phyloP scores from a whole-genome alignment of 306 rosid species.

The Hippophae tibetana region DNA sequence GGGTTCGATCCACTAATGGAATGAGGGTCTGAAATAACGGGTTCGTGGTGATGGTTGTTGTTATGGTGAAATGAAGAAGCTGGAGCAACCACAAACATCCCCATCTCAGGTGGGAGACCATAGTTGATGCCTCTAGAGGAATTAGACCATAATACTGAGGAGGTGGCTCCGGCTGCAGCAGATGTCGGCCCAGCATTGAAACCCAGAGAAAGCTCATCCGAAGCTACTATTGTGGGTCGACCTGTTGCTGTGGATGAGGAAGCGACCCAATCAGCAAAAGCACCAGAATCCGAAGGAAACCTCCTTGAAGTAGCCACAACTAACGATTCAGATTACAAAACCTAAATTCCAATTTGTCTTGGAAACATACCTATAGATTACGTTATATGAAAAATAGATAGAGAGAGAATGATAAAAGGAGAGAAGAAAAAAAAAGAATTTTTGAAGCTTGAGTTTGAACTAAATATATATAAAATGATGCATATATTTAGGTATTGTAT shows the following conservation, averaged over 20 bases:
- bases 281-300: conserved; percentile 84
- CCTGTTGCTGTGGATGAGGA: conserved; percentile 29
- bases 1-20: conserved; percentile 39
- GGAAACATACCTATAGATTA: too few relatives aligned
- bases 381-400: too few relatives aligned
- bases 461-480: neutral
- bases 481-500: conserved; percentile 31
- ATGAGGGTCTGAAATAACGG: conserved; percentile 34
- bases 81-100: conserved; percentile 71
- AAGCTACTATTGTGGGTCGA: conserved; percentile 11
- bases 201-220: conserved; percentile 78
- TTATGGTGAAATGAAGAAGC: conserved; percentile 43
- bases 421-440: too few relatives aligned
- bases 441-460: neutral
- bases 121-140: conserved; percentile 30
- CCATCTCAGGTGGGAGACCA: conserved; percentile 53
- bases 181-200: conserved; percentile 74
- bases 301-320: conserved; percentile 99
- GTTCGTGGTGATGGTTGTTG: conserved; percentile 21
- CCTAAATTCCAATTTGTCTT: neutral
- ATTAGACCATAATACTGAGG: conserved; percentile 29
- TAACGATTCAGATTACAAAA: conserved; percentile 21
- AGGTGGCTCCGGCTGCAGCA: conserved; percentile 22
- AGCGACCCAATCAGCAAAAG: conserved; percentile 87
- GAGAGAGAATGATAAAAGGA: too few relatives aligned